Conservation (phyloP, 106 monocot genomes). For the Apostasia ramifera region DNA sequence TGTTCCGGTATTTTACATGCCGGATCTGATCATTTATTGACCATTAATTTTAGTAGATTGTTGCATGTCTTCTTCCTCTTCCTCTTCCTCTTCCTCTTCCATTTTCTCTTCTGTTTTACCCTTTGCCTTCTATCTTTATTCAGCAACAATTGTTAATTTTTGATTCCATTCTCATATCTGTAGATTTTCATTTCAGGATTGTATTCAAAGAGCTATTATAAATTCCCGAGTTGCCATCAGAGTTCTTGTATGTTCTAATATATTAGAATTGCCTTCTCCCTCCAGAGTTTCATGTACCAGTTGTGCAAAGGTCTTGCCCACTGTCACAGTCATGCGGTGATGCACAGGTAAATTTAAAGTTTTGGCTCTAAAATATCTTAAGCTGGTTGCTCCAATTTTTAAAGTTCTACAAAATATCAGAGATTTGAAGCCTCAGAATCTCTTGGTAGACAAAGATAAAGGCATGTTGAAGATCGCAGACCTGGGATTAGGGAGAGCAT, state of each 20-base stretch:
- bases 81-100: too few species aligned
- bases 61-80: too few species aligned
- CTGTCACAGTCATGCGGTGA: constrained; percentile 94
- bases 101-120: too few species aligned
- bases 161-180: too few species aligned
- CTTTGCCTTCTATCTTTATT: too few species aligned
- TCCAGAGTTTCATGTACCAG: constrained; percentile 93
- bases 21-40: too few species aligned
- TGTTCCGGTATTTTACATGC: too few species aligned
- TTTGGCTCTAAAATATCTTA: background rate
- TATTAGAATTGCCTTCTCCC: background rate
- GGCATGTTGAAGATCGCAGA: constrained; percentile 95
- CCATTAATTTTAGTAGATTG: too few species aligned
- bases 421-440: constrained; percentile 97
- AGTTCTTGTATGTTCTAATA: background rate
- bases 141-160: too few species aligned
- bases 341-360: constrained; percentile 63
- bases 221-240: background rate
- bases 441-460: constrained; percentile 90
- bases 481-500: constrained; percentile 92
- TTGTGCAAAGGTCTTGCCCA: constrained; percentile 96
- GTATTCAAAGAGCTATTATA: too few species aligned
- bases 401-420: constrained; percentile 19
- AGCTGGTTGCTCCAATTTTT: background rate
- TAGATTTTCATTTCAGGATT: too few species aligned